Base-by-base conservation (phyloP, 805 yeast genomes). In the Schwanniomyces polymorphus region DNA sequence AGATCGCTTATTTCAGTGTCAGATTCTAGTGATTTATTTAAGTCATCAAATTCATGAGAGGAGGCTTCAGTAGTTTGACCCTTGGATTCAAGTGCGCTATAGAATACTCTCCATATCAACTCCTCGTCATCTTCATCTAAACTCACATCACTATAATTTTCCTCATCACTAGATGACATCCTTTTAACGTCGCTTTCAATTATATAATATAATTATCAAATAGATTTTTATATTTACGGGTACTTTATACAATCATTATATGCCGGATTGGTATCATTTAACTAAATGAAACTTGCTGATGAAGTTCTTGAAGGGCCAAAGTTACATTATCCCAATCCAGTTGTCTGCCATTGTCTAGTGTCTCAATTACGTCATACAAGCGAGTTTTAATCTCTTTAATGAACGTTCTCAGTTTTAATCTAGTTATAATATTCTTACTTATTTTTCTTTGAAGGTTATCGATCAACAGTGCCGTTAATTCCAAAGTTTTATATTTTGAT, bases 71-170 rank as follows among this genome's bases (percentile, higher is more conserved):
- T 21, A 28, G 38, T 29, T 16, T 47, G 42, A 8, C 14, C n/a
- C n/a, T 28, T 8, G 4, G 25, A 21, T 41, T 64, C 68, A 8
- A 50, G 42, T 11, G 59, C 61, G 35, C 64, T 58, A 45, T 68
- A 72, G 45, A 73, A 72, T 2, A 73, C 77, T 21, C 73, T 57
- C 66, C 75, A 70, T 5, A 73, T 68, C 53, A 73, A 63, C 48
- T 70, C 77, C 52, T 72, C 78, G 42, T 74, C 78, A 28, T 73
- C 76, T 52, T 71, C 76, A 38, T 72, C 76, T 17, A 73, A 57
- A 51, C 75, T 68, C 7, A 71, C 68, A 49, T 72, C 77, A 41
- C 72, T 67, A 7, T 45, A 47, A 38, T 50, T 42, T 2, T 50
- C 57, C 16, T 51, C 54, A 5, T 44, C 43, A 14, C 38, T 41